Conservation (phyloP, 305 asterid genomes). For the Fraxinus greggii region DNA sequence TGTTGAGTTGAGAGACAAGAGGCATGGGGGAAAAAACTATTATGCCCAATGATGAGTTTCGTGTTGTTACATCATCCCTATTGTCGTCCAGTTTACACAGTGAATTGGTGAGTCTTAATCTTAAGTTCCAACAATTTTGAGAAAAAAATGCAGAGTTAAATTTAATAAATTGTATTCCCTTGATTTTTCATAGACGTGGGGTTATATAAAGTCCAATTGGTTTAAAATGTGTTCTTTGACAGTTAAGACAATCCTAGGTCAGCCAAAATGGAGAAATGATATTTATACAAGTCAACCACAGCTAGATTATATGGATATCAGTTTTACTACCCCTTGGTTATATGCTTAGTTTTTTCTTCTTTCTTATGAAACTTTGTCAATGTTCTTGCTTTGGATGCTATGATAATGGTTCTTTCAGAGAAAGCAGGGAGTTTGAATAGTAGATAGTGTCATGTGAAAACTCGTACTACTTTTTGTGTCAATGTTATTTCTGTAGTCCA, state of each 20-base stretch:
- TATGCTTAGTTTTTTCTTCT: neutral
- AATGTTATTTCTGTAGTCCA: neutral
- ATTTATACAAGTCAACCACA: conserved; percentile 3
- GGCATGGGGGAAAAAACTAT: neutral
- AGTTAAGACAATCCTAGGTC: neutral
- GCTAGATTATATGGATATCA: neutral
- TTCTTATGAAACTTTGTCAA: neutral
- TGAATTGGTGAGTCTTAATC: conserved; percentile 59
- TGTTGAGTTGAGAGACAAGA: neutral
- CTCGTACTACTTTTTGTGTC: neutral
- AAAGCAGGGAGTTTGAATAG: neutral
- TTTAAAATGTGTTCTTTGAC: neutral
- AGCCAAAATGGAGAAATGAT: neutral
- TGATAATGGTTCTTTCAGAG: neutral
- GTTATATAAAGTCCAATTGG: neutral
- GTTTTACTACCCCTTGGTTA: neutral
- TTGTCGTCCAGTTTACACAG: conserved; percentile 71
- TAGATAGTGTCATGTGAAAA: neutral
- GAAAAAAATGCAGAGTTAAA: neutral
- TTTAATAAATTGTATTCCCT: neutral
- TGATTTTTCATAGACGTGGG: neutral
- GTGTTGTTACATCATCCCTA: conserved; percentile 66
- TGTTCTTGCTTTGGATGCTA: neutral
- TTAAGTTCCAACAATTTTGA: conserved; percentile 5
- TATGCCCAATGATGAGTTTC: conserved; percentile 43